Evolutionary conservation across 179 eudicot species (phyloP).

Genomic region (Monotropa hypopitys): DNA sequence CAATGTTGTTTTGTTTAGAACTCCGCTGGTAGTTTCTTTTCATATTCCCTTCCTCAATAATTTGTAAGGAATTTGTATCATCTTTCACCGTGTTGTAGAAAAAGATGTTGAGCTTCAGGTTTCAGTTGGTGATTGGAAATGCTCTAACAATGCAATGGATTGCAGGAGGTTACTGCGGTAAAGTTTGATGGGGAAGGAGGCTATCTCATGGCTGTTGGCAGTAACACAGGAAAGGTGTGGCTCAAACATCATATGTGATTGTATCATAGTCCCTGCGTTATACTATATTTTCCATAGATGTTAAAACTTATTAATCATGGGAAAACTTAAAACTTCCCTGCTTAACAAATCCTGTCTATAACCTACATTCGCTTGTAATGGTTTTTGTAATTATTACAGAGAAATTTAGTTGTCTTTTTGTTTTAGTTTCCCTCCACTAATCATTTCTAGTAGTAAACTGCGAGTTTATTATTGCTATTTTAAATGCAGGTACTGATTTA

Average conservation of each 20-base stretch:
- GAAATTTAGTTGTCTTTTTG: neutral
- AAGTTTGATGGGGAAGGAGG: slow-evolving; percentile 77
- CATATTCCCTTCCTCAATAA: neutral
- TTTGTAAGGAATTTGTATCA: neutral
- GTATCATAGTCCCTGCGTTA: neutral
- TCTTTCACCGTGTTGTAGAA: neutral
- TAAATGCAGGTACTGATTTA: slow-evolving; percentile 63
- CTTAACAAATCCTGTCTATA: neutral
- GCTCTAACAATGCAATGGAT: slow-evolving; percentile 7
- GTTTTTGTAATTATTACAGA: neutral
- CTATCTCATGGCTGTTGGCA: slow-evolving; percentile 88
- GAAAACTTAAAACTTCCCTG: neutral
- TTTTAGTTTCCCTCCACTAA: neutral
- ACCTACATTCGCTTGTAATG: neutral
- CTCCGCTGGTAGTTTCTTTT: neutral
- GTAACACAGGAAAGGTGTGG: slow-evolving; percentile 80
- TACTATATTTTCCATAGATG: neutral
- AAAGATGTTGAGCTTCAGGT: neutral
- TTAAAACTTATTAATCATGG: neutral
- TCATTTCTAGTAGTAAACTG: neutral
- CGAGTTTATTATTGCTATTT: slow-evolving; percentile 1
- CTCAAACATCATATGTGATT: neutral
- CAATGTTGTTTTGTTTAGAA: neutral
- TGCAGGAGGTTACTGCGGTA: slow-evolving; percentile 73
- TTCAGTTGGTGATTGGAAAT: neutral